Evolutionary conservation across 257 asterid species (phyloP), one percentile per base, ranked within the genome.

Genomic region (Schizonepeta tenuifolia): DNA sequence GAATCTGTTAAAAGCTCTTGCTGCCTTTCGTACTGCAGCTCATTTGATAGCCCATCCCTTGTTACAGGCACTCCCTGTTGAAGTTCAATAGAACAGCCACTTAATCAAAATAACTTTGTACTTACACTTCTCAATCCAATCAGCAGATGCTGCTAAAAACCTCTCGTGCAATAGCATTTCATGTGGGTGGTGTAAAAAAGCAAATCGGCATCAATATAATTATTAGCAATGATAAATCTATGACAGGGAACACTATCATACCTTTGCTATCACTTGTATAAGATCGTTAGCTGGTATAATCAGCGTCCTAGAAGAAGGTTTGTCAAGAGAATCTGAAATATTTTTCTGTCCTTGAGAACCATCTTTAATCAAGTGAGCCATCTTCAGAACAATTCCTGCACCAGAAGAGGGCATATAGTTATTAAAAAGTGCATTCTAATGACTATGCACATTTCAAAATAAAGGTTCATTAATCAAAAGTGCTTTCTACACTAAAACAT

Each of bases 181-280:
- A 43, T 51, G 57, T 46, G 24, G 58, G 51, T 58, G 28, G 43
- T 36, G 66, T 70, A n/a, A 46, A 69, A 59, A 40, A 65, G 17
- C 31, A 41, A 57, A 64, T 35, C 20, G 14, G 44, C 56, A 59
- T 31, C 70, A 74, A 60, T 18, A 61, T n/a, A n/a, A n/a, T 43
- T 24, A 38, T 11, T 65, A 43, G 22, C 36, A 12, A 21, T 28
- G 53, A 61, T 60, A 43, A 7, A 31, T 50, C 66, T 33, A 47
- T 26, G 59, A 56, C 4, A 36, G 59, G 64, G 54, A 35, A 26
- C 26, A 9, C 10, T 53, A 55, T 22, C 59, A 35, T 78, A 94
- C 99, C 99, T 92, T 95, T n/a, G 96, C 97, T 72, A 77, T 83
- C 79, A 95, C 87, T 88, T 95, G 99, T 82, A 88, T 90, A 72